Evolutionary conservation across 2,329 filamentous ascomycete genomes (phyloP).

Genomic region (Stylonectria norvegica): DNA sequence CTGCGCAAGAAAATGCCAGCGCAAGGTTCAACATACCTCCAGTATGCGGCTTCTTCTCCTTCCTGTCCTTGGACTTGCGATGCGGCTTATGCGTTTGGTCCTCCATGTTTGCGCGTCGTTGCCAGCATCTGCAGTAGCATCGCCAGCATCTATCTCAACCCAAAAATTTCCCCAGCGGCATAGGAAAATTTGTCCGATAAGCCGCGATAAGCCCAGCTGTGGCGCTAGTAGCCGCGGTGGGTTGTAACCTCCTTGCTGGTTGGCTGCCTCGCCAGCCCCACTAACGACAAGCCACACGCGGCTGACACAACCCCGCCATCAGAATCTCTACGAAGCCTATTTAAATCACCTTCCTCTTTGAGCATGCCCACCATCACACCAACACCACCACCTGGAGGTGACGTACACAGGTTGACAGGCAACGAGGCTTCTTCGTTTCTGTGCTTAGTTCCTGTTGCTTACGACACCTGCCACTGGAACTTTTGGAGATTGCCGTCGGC

Average conservation of each 20-base stretch:
- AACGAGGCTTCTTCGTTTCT: no score
- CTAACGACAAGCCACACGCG: neutral
- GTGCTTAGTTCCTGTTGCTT: no score
- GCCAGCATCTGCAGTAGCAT: slow-evolving; percentile 20
- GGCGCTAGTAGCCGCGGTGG: neutral
- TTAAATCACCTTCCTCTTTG: neutral
- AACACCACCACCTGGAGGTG: neutral
- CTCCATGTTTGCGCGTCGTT: slow-evolving; percentile 58
- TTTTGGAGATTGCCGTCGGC: no score
- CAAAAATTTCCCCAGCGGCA: slow-evolving; percentile 23
- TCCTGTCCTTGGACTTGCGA: slow-evolving; percentile 85
- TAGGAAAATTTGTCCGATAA: slow-evolving; percentile 25
- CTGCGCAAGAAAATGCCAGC: slow-evolving; percentile 1
- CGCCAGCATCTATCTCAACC: slow-evolving; percentile 15
- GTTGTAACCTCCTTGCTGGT: neutral
- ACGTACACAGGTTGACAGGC: neutral
- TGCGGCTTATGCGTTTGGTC: slow-evolving; percentile 83
- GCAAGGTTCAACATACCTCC: slow-evolving; percentile 46
- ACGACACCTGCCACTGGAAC: no score
- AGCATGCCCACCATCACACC: neutral
- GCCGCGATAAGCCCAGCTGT: slow-evolving; percentile 11
- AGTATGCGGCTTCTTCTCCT: slow-evolving; percentile 48
- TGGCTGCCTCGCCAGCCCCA: slow-evolving; percentile 4
- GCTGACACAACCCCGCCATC: neutral
- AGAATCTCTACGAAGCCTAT: neutral